A percentile compares a stretch with the other conserved stretches of the same genome.
These are phyloP conservation scores for Coniochaeta sp. DNA, from an alignment of 2,329 filamentous ascomycete genomes.

Conservation along the genomic window DNA sequence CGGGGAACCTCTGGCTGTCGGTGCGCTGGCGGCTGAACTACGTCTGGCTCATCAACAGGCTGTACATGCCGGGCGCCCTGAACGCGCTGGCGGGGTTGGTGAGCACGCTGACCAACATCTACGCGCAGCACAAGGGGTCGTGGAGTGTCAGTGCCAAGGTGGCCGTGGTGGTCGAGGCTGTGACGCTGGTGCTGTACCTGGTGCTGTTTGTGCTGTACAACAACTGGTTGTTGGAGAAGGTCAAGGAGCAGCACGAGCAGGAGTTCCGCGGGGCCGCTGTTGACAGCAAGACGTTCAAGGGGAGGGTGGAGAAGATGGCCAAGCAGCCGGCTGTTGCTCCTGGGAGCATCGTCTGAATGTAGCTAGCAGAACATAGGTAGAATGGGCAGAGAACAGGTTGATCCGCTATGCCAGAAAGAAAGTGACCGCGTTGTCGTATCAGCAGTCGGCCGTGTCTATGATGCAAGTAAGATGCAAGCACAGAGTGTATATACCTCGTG, in stretches of 20 bases:
- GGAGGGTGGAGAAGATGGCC: neutral
- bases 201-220: conserved; percentile 23
- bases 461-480: no score
- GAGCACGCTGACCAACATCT: conserved; percentile 40
- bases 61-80: conserved; percentile 37
- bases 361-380: neutral
- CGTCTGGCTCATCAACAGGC: conserved; percentile 44
- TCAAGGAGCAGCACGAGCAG: conserved; percentile 20
- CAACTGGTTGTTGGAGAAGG: conserved; percentile 19
- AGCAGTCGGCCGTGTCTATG: no score
- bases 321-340: conserved; percentile 13
- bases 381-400: no score
- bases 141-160: conserved; percentile 35
- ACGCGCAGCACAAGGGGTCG: conserved; percentile 35
- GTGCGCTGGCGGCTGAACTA: conserved; percentile 39
- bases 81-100: conserved; percentile 43
- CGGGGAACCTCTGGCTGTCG: conserved; percentile 35
- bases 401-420: no score
- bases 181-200: conserved; percentile 16
- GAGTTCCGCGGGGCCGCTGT: conserved; percentile 6
- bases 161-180: conserved; percentile 29
- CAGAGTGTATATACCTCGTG: no score
- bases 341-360: conserved; percentile 17
- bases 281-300: neutral
- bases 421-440: no score